Conservation (phyloP, 192 early-diverging fungal genomes). For the Geranomyces variabilis region DNA sequence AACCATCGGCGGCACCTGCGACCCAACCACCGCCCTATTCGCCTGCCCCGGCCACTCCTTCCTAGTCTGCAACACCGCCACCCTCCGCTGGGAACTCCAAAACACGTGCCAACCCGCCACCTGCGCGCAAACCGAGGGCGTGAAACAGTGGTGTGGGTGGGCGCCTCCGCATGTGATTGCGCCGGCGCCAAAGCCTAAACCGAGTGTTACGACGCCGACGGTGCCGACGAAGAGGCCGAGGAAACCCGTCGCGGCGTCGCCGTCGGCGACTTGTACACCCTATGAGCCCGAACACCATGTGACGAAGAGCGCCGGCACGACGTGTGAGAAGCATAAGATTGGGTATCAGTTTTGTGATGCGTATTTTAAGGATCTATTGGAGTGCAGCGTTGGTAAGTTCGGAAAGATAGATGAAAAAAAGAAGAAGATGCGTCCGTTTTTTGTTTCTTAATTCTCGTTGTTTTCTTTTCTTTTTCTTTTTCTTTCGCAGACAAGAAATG, state of each 20-base stretch:
- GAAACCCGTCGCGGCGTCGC: neutral
- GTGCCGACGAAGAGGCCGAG: neutral
- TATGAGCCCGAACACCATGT: neutral
- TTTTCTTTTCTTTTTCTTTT: too few species aligned
- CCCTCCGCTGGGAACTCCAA: neutral
- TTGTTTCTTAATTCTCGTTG: too few species aligned
- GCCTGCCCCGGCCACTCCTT: neutral
- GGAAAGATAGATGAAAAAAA: too few species aligned
- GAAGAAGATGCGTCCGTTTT: too few species aligned
- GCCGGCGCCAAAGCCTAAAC: neutral
- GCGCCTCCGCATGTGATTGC: neutral
- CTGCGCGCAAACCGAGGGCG: neutral
- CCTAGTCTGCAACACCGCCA: neutral
- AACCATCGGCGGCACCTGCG: neutral
- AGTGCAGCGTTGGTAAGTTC: neutral
- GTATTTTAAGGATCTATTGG: neutral
- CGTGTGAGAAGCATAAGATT: neutral
- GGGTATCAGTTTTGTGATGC: constrained; percentile 2
- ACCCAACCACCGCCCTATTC: neutral
- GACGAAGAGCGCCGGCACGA: neutral
- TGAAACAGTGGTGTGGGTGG: constrained; percentile 11
- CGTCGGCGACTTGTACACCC: neutral
- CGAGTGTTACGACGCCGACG: neutral
- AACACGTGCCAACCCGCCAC: neutral
- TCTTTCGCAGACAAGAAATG: too few species aligned